Base-by-base conservation (phyloP, 768 basidiomycete species). In the Naganishia vaughanmartiniae region DNA sequence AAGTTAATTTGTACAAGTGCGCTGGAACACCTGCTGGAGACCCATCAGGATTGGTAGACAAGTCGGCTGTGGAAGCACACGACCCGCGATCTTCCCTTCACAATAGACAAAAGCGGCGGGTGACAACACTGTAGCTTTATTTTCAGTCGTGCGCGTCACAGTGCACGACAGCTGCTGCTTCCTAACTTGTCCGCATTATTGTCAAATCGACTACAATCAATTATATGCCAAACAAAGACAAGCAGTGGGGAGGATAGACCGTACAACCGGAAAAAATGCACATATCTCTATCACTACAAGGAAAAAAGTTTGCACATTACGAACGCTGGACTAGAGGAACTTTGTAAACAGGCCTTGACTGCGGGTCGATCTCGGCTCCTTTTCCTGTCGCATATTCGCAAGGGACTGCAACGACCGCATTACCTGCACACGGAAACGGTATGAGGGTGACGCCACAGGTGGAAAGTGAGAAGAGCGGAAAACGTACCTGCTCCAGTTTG, bases 381-480 rank as follows among this genome's bases (percentile, higher is more conserved):
- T 85, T 78, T 95, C 92, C 31, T 91, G 84, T 51, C 93, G 89
- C 39, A 97, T 86, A 46, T 91, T 91, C 24, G 92, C 92, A 53
- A 98, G 83, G 74, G 91, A 89, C 78, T 94, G 94, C 42, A 99
- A 87, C 73, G 93, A 93, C 78, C 93, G 91, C 91, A 94, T 95
- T 60, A 94, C 92, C 90, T 92, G 75, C 0, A 69, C 14, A 4
- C 28, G 1, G 21, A n/a, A 21, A 14, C 15, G 15, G 36, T 4
- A 36, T 24, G 45, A 36, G 15, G 31, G 36, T 39, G 42, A 33
- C 10, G 24, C 26, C 19, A 36, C 57, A 36, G 1, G 3, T 26
- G 3, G 15, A 60, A 19, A 48, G n/a, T 46, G 11, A 24, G 5
- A 21, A 5, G 24, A n/a, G 21, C 14, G 24, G 6, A 6, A 12